Conservation (phyloP, 2,329 filamentous ascomycete genomes). For the Exophiala aquamarina region DNA sequence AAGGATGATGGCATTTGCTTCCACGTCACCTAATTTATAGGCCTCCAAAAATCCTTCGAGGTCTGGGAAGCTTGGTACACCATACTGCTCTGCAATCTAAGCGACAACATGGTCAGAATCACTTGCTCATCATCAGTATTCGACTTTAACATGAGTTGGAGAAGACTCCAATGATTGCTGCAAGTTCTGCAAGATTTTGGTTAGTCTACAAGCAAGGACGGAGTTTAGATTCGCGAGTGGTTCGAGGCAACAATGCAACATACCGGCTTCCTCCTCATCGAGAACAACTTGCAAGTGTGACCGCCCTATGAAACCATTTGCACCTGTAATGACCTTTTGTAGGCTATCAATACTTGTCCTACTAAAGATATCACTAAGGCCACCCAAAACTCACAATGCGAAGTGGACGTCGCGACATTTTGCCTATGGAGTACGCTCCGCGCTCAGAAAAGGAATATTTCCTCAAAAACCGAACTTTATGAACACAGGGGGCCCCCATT, state of each 20-base stretch:
- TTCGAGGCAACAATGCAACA: background rate
- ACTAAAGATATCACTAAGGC: background rate
- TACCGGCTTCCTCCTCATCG: constrained; percentile 1
- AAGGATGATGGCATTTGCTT: constrained; percentile 4
- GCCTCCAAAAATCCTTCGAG: background rate
- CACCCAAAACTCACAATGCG: background rate
- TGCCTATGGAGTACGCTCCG: too few relatives aligned
- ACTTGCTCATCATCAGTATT: background rate
- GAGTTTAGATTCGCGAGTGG: too few relatives aligned
- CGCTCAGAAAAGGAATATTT: too few relatives aligned
- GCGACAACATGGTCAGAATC: background rate
- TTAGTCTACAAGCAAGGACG: background rate
- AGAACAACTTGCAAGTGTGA: constrained; percentile 11
- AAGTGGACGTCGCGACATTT: background rate
- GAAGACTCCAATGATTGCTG: background rate
- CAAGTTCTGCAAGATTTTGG: background rate
- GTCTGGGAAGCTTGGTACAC: background rate
- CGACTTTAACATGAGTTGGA: background rate
- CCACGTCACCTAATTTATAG: constrained; percentile 4
- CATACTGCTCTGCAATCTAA: background rate
- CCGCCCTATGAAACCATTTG: constrained; percentile 10
- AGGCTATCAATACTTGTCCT: background rate
- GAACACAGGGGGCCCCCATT: too few relatives aligned
- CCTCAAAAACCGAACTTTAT: too few relatives aligned
- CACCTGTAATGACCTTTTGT: constrained; percentile 9